These are phyloP conservation scores for Populus alba DNA, from an alignment of 345 rosid genomes.

Conservation along the genomic window DNA sequence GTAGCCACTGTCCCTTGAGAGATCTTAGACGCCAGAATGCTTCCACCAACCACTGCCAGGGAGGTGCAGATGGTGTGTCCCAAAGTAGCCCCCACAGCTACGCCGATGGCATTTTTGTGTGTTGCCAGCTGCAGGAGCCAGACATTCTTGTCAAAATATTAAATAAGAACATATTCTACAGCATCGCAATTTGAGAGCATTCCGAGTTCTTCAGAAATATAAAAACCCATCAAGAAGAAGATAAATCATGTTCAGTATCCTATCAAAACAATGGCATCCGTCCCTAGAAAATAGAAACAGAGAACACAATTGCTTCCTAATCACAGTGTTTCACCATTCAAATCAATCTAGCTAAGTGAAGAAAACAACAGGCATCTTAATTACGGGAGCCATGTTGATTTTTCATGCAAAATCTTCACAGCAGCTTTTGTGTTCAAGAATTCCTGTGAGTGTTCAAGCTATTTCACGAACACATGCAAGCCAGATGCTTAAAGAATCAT, in stretches of 20 bases:
- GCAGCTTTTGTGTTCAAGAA: background rate
- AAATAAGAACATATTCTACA: background rate
- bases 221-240: background rate
- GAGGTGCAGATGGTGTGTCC: slow-evolving; percentile 95
- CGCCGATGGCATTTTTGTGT: slow-evolving; percentile 91
- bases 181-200: background rate
- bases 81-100: slow-evolving; percentile 78
- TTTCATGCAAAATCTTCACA: background rate
- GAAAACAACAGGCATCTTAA: background rate
- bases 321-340: background rate
- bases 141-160: background rate
- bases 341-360: background rate
- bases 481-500: background rate
- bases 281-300: background rate
- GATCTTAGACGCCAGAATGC: slow-evolving; percentile 94
- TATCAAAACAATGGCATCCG: background rate
- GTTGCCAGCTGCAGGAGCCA: slow-evolving; percentile 75
- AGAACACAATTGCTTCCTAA: background rate
- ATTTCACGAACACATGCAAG: background rate
- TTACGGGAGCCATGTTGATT: background rate
- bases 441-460: background rate
- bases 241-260: background rate
- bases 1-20: slow-evolving; percentile 93
- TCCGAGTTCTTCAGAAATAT: background rate
- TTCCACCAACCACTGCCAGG: slow-evolving; percentile 93